Evolutionary conservation across 1,284 basidiomycete genomes (phyloP).

Genomic region (Rhodofomes roseus): DNA sequence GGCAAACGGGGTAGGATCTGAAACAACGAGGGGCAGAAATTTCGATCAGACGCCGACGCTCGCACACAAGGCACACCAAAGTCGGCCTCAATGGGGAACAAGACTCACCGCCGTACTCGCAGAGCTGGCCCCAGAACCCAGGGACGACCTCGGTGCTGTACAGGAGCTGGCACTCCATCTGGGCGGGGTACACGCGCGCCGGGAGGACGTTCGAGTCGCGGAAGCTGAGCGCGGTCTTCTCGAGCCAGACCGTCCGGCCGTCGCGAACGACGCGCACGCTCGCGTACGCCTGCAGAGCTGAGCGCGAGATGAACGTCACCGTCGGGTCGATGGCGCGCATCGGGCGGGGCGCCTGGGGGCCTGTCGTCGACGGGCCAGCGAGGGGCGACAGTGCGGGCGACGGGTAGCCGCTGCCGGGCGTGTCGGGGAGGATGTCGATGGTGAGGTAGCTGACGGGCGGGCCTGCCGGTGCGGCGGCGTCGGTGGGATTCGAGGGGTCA

Average conservation of each 20-base stretch:
- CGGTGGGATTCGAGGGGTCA: constrained; percentile 17
- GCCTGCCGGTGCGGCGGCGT: constrained; percentile 9
- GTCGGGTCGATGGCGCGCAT: constrained; percentile 60
- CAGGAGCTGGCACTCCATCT: constrained; percentile 35
- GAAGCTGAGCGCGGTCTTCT: constrained; percentile 43
- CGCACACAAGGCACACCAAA: neutral
- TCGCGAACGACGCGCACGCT: constrained; percentile 39
- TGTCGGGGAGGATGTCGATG: constrained; percentile 26
- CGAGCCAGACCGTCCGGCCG: constrained; percentile 46
- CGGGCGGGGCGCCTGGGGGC: constrained; percentile 39
- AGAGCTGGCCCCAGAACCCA: constrained; percentile 55
- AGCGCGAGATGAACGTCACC: constrained; percentile 54
- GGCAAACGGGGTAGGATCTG: constrained; percentile 57
- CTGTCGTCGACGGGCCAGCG: constrained; percentile 15
- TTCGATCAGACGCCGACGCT: constrained; percentile 1
- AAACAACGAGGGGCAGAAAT: neutral
- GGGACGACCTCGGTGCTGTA: constrained; percentile 62
- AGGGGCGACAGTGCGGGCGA: constrained; percentile 5
- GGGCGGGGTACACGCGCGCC: constrained; percentile 29
- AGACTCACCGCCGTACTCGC: constrained; percentile 45
- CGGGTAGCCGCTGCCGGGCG: constrained; percentile 15
- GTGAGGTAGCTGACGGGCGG: constrained; percentile 20
- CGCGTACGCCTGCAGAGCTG: constrained; percentile 46
- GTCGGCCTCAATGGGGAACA: neutral
- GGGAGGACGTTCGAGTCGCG: constrained; percentile 22